Evolutionary conservation across 2,329 filamentous ascomycete species (phyloP).

Genomic region (Zymoseptoria tritici): DNA sequence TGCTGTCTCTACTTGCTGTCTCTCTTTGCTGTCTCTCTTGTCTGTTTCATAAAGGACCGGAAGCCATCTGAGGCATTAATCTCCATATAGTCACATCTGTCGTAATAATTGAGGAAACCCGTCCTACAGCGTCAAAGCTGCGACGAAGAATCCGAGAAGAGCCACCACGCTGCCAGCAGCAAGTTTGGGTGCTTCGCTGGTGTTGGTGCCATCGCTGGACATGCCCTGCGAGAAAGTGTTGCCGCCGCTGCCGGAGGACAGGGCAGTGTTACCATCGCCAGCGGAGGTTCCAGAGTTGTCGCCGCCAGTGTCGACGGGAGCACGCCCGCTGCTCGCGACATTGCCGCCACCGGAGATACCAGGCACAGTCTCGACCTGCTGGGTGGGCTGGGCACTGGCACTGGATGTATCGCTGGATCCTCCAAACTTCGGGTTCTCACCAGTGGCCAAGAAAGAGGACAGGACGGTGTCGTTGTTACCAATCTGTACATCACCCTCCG

Average conservation of each 20-base stretch:
- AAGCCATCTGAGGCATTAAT: conserved; percentile 13
- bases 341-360: conserved; percentile 43
- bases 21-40: background rate
- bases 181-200: conserved; percentile 24
- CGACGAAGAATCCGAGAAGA: conserved; percentile 32
- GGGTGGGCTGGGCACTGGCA: conserved; percentile 14
- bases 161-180: conserved; percentile 32
- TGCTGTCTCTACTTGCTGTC: background rate
- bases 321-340: conserved; percentile 2
- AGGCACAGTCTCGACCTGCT: conserved; percentile 44
- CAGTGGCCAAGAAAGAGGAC: conserved; percentile 72
- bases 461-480: conserved; percentile 68
- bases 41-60: conserved; percentile 6
- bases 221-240: conserved; percentile 22
- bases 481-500: conserved; percentile 71
- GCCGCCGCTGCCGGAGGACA: conserved; percentile 16
- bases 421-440: conserved; percentile 56
- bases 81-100: background rate
- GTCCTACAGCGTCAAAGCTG: conserved; percentile 29
- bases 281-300: conserved; percentile 20
- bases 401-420: conserved; percentile 25
- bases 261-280: conserved; percentile 31
- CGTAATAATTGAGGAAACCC: background rate
- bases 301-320: background rate
- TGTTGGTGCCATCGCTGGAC: conserved; percentile 19